Conservation (phyloP, 768 basidiomycete genomes). For the Paxillus involutus region DNA sequence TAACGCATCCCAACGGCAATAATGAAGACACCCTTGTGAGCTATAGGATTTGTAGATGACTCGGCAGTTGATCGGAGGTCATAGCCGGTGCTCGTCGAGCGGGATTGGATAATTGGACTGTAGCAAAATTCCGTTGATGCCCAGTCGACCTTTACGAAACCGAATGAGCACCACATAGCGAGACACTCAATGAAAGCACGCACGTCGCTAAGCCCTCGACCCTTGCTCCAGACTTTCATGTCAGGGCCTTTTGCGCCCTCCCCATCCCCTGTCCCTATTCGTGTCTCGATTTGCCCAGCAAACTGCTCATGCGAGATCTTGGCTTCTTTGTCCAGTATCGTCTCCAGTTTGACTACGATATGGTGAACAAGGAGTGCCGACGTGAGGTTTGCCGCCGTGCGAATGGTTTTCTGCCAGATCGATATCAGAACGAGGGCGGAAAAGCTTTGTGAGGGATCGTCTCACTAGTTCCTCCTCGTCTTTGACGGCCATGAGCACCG, state of each 20-base stretch:
- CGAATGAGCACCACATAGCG: constrained; percentile 5
- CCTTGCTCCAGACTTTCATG: constrained; percentile 89
- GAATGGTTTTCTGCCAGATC: constrained; percentile 65
- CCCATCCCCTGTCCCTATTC: constrained; percentile 72
- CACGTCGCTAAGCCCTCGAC: constrained; percentile 72
- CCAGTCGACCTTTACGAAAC: constrained; percentile 73
- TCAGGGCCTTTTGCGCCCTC: constrained; percentile 80
- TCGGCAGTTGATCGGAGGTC: constrained; percentile 87
- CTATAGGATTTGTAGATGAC: constrained; percentile 79
- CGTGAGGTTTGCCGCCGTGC: constrained; percentile 74
- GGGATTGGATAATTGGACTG: constrained; percentile 93
- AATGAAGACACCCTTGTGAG: constrained; percentile 86
- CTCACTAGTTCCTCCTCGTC: constrained; percentile 89
- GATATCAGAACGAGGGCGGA: constrained; percentile 9
- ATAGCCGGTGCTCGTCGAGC: constrained; percentile 78
- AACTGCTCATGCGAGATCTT: constrained; percentile 89
- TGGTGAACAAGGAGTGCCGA: constrained; percentile 84
- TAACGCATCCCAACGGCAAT: constrained; percentile 88
- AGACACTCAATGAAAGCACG: constrained; percentile 28
- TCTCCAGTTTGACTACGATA: constrained; percentile 84
- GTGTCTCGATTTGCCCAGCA: constrained; percentile 80
- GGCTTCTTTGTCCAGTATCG: constrained; percentile 88
- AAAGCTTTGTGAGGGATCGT: constrained; percentile 3
- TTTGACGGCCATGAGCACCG: constrained; percentile 80
- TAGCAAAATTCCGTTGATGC: constrained; percentile 91